Base-by-base conservation (phyloP, 1,284 basidiomycete species). In the Ustilago vetiveriae region DNA sequence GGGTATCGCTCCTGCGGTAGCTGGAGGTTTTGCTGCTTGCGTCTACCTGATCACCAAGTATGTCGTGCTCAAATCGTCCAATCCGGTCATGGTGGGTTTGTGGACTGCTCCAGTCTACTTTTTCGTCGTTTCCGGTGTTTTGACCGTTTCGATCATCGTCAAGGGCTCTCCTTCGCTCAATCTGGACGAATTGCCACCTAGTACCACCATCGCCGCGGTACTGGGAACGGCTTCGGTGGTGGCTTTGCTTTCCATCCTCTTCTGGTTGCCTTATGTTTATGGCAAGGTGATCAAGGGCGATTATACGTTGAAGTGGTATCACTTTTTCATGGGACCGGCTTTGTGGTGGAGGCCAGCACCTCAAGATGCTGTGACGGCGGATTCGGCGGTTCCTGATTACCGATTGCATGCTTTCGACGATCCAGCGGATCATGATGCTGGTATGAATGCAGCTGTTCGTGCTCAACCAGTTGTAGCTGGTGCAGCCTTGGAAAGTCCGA, bases 211-310 rank as follows among this genome's bases (percentile, higher is more conserved):
- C 11, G 62, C 33, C 10, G 66, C 62, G 6, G 54, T 64, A 23
- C 29, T 73, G 29, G 70, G 66, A 11, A 70, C 67, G 0, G 66
- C 41, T 3, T 46, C 48, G 17, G 70, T 60, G n/a, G 53, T 64
- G 14, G 37, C 51, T 3, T 3, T 53, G 19, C 48, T 75, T 6
- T 58, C 73, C 17, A 19, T 60, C 22, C 24, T 71, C 29, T 73
- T 75, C 47, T 70, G 55, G 48, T 40, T 75, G 16, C 73, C 66
- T 11, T 75, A 58, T 29, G 56, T 73, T 21, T 32, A 70, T 54
- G 48, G n/a, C 3, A 57, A 70, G 21, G 66, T 75, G 27, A 49
- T 75, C 21, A 56, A 46, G 21, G 52, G 57, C 3, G 73, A 75
- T 32, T 56, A 63, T 30, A 66, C 66, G 23, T 19, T 75, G 26